phyloP scores from a whole-genome alignment of 148 eudicot genomes.

The Diospyros lotus region DNA sequence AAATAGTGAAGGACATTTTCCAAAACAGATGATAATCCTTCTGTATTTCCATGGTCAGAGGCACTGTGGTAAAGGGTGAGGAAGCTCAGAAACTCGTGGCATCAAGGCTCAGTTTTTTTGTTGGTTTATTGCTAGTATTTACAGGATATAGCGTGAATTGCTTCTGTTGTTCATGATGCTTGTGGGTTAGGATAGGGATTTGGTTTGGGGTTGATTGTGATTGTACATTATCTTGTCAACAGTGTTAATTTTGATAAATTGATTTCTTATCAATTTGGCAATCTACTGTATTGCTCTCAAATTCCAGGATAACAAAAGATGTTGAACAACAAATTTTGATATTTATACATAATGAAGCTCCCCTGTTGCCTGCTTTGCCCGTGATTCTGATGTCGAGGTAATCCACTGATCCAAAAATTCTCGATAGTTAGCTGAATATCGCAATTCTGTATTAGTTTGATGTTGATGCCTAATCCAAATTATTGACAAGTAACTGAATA shows the following conservation, averaged over 20 bases:
- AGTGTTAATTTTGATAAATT: constrained; percentile 13
- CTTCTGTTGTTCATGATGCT: background rate
- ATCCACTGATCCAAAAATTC: too few relatives aligned
- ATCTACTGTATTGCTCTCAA: constrained; percentile 6
- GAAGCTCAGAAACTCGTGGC: too few relatives aligned
- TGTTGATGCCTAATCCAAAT: too few relatives aligned
- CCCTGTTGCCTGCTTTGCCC: too few relatives aligned
- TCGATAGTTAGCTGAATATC: too few relatives aligned
- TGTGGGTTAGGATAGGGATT: constrained; percentile 26
- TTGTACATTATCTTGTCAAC: constrained; percentile 21
- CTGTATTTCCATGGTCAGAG: constrained; percentile 3
- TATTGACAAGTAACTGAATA: too few relatives aligned
- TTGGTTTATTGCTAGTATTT: too few relatives aligned
- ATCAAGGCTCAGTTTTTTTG: too few relatives aligned
- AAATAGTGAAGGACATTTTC: constrained; percentile 47
- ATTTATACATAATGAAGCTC: background rate
- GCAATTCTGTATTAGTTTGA: too few relatives aligned
- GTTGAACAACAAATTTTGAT: background rate
- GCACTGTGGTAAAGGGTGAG: background rate
- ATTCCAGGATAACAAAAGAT: background rate
- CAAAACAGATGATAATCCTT: constrained; percentile 19
- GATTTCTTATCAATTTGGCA: constrained; percentile 16
- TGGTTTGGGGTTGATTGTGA: constrained; percentile 25
- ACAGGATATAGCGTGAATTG: too few relatives aligned
- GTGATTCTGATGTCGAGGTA: too few relatives aligned